Conservation (phyloP, 257 asterid species). For the Nicotiana knightiana region DNA sequence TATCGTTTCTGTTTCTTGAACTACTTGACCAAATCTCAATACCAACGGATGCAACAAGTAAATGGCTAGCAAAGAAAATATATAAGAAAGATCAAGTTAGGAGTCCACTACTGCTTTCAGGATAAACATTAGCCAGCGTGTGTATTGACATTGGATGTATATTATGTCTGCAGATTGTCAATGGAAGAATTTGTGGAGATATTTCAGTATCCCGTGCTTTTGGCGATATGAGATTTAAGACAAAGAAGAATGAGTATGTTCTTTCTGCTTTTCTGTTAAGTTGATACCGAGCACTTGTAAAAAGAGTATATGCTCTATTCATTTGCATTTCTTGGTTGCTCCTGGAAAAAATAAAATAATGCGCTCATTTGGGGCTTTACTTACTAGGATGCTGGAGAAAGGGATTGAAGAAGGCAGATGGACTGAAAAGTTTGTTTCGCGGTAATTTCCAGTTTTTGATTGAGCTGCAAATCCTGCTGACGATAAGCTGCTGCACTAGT, state of each 20-base stretch:
- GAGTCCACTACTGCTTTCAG: neutral
- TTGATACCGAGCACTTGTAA: neutral
- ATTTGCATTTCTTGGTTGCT: neutral
- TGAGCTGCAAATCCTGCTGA: neutral
- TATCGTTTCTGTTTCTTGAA: neutral
- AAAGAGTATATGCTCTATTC: neutral
- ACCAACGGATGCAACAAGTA: neutral
- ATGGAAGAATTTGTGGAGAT: conserved; percentile 95
- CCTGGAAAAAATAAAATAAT: neutral
- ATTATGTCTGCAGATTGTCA: conserved; percentile 42
- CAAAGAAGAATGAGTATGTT: conserved; percentile 68
- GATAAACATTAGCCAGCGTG: neutral
- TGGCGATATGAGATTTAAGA: conserved; percentile 91
- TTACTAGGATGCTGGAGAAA: conserved; percentile 72
- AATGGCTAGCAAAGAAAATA: neutral
- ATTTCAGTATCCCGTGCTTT: conserved; percentile 94
- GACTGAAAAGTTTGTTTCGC: conserved; percentile 79
- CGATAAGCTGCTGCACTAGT: neutral
- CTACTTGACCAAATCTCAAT: neutral
- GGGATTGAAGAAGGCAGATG: conserved; percentile 85
- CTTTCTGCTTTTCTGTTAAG: conserved; percentile 8
- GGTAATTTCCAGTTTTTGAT: conserved; percentile 37
- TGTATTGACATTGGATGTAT: neutral
- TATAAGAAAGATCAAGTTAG: neutral
- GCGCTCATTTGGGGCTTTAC: neutral